A percentile compares a stretch with the other conserved stretches of the same genome.
Evolutionary conservation across 164 flowering plant species (phyloP).

Genomic region (Stephania cephalantha): DNA sequence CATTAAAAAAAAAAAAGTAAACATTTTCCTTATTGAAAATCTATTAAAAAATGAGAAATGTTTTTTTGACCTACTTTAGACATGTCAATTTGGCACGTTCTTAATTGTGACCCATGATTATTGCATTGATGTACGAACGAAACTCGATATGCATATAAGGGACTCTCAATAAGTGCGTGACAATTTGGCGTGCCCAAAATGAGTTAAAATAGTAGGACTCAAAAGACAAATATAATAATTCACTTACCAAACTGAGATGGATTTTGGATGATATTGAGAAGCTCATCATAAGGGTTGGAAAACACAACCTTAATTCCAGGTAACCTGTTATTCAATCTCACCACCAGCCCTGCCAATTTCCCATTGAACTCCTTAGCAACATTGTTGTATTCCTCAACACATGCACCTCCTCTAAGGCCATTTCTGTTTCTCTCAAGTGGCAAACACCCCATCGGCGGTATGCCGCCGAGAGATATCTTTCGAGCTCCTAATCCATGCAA

Average conservation of each 20-base stretch:
- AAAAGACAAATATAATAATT: too few relatives aligned
- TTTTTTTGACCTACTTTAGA: too few relatives aligned
- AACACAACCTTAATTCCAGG: constrained; percentile 11
- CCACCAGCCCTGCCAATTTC: constrained; percentile 12
- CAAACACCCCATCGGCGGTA: constrained; percentile 65
- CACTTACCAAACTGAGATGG: constrained; percentile 22
- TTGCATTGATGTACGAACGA: too few relatives aligned
- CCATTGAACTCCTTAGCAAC: constrained; percentile 20
- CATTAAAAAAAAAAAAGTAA: too few relatives aligned
- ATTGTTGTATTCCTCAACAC: constrained; percentile 19
- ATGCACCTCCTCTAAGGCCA: neutral
- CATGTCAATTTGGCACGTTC: too few relatives aligned
- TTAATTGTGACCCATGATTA: too few relatives aligned
- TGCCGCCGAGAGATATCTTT: constrained; percentile 39
- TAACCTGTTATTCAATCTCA: constrained; percentile 2
- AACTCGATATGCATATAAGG: too few relatives aligned
- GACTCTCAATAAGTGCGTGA: too few relatives aligned
- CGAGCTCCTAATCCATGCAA: constrained; percentile 30
- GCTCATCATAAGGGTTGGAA: constrained; percentile 12
- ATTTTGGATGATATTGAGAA: constrained; percentile 12
- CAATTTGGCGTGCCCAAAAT: too few relatives aligned
- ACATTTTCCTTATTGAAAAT: too few relatives aligned
- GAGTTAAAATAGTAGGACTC: too few relatives aligned
- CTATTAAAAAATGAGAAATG: too few relatives aligned
- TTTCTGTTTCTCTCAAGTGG: constrained; percentile 31